Evolutionary conservation across 2,329 filamentous ascomycete species (phyloP).

Genomic region (Didymella exigua): DNA sequence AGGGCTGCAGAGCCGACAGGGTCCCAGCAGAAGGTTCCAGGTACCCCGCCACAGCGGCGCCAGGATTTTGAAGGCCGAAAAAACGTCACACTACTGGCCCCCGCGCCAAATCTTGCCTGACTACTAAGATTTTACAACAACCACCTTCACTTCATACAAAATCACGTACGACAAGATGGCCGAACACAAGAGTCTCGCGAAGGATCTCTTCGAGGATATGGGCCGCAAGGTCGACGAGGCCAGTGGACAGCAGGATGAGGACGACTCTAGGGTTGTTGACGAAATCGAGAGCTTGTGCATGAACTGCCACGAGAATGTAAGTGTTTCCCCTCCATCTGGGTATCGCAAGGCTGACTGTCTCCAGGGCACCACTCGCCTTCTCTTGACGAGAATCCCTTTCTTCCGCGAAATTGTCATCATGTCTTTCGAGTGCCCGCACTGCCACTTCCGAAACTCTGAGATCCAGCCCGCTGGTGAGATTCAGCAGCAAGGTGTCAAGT

Average conservation of each 20-base stretch:
- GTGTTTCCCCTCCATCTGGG: conserved; percentile 11
- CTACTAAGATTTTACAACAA: neutral
- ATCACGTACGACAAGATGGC: conserved; percentile 35
- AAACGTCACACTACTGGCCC: conserved; percentile 26
- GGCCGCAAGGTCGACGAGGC: conserved; percentile 54
- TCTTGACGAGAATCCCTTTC: conserved; percentile 92
- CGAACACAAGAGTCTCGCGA: conserved; percentile 47
- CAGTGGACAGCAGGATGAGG: conserved; percentile 42
- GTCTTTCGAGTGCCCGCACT: conserved; percentile 93
- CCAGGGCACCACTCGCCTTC: conserved; percentile 81
- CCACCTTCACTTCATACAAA: neutral
- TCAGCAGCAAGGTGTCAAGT: conserved; percentile 84
- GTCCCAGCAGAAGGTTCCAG: conserved; percentile 20
- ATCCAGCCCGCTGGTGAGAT: conserved; percentile 92
- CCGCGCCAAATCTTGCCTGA: conserved; percentile 12
- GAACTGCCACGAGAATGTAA: conserved; percentile 59
- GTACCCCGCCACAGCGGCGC: conserved; percentile 6
- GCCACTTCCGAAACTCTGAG: conserved; percentile 87
- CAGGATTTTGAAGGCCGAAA: conserved; percentile 37
- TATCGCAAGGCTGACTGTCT: conserved; percentile 20
- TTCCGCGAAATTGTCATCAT: conserved; percentile 98
- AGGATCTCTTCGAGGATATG: conserved; percentile 60
- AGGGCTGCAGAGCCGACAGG: conserved; percentile 36
- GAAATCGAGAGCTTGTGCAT: conserved; percentile 61
- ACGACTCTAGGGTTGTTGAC: conserved; percentile 56